These are phyloP conservation scores for Colletotrichum limetticola DNA, from an alignment of 2,329 filamentous ascomycete genomes.

Conservation along the genomic window DNA sequence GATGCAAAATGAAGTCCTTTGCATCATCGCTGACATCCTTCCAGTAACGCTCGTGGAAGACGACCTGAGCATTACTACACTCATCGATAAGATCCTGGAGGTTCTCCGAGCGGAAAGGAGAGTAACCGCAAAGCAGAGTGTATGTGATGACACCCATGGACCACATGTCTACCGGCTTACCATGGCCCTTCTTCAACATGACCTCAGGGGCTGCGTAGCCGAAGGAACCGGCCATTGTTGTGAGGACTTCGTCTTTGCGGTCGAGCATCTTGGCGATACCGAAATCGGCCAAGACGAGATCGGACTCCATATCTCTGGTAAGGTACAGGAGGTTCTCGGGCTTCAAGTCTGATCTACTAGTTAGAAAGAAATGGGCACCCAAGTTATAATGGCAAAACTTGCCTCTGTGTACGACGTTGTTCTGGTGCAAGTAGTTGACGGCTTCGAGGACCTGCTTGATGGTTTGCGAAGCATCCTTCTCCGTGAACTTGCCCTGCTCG, in stretches of 20 bases:
- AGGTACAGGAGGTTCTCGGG: constrained; percentile 97
- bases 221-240: constrained; percentile 98
- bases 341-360: constrained; percentile 79
- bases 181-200: constrained; percentile 97
- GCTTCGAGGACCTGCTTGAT: constrained; percentile 94
- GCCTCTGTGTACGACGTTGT: constrained; percentile 97
- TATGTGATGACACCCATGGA: constrained; percentile 99
- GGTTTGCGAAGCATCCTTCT: constrained; percentile 96
- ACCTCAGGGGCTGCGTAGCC: constrained; percentile 98
- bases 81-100: constrained; percentile 94
- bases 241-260: constrained; percentile 88
- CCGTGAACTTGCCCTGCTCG: constrained; percentile 97
- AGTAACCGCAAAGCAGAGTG: constrained; percentile 97
- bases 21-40: constrained; percentile 95
- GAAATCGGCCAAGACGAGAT: constrained; percentile 94
- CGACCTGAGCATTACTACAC: constrained; percentile 83
- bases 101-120: constrained; percentile 95
- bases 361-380: constrained; percentile 27
- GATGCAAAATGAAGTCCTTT: constrained; percentile 88
- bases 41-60: constrained; percentile 99
- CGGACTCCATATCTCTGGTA: constrained; percentile 79
- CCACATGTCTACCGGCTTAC: constrained; percentile 99
- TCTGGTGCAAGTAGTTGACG: constrained; percentile 92
- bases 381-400: constrained; percentile 37
- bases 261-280: constrained; percentile 99